phyloP scores from a whole-genome alignment of 768 basidiomycete species.

The Clitopilus hobsonii region DNA sequence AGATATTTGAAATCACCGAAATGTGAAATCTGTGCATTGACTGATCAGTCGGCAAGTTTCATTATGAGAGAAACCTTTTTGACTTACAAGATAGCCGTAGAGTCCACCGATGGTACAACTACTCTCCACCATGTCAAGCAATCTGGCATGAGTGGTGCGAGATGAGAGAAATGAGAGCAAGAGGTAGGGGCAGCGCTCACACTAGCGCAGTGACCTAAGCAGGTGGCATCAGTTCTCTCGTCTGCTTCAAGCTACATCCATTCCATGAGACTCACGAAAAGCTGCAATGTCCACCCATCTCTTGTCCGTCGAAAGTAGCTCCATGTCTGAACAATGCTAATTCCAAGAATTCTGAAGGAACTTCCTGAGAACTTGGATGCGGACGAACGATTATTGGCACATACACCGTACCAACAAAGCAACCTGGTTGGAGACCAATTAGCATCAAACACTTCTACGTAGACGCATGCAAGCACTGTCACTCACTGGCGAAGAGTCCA shows the following conservation, averaged over 20 bases:
- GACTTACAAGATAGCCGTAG: conserved; percentile 1
- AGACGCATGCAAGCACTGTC: too few relatives aligned
- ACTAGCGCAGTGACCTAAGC: background rate
- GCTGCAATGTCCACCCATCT: conserved; percentile 3
- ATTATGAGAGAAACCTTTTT: too few relatives aligned
- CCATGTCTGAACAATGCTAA: conserved; percentile 1
- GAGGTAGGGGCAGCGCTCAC: background rate
- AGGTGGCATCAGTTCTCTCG: background rate
- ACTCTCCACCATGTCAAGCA: conserved; percentile 4
- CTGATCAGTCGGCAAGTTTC: background rate
- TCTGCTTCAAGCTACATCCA: background rate
- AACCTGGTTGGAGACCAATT: background rate
- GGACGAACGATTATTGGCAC: background rate
- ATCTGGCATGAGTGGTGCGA: background rate
- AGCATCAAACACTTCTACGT: too few relatives aligned
- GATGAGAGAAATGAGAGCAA: background rate
- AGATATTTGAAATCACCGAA: conserved; percentile 1
- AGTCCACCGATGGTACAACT: background rate
- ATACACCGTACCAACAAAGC: background rate
- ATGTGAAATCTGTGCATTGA: background rate
- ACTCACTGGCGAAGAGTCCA: background rate
- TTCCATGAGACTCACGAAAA: background rate
- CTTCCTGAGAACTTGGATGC: background rate
- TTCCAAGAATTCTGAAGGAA: background rate
- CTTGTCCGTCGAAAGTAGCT: background rate